These are phyloP conservation scores for Zostera marina DNA, from an alignment of 116 monocot genomes.

Conservation along the genomic window DNA sequence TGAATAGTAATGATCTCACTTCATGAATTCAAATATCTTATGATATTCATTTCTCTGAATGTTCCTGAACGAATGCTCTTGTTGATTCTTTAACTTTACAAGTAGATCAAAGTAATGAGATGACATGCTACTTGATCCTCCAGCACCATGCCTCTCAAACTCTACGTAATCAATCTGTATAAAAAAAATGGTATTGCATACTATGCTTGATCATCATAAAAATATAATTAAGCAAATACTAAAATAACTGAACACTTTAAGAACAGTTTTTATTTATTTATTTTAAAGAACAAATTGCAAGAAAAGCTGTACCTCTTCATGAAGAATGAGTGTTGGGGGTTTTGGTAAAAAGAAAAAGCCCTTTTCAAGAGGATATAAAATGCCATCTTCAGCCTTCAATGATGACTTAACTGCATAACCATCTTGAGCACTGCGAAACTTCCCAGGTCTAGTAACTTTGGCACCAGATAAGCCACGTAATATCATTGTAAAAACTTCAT, in stretches of 20 bases:
- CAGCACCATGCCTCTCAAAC: constrained; percentile 96
- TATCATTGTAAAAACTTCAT: constrained; percentile 77
- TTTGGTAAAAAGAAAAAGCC: constrained; percentile 96
- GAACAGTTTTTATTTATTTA: neutral
- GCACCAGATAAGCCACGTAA: constrained; percentile 83
- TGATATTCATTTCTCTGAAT: constrained; percentile 97
- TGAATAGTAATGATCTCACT: constrained; percentile 17
- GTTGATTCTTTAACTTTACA: constrained; percentile 85
- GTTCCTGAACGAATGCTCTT: constrained; percentile 94
- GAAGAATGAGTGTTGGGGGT: constrained; percentile 94
- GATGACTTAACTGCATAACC: constrained; percentile 99
- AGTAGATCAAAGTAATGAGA: constrained; percentile 99
- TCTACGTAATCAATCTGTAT: constrained; percentile 89
- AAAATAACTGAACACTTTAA: neutral
- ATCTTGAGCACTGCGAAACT: constrained; percentile 88
- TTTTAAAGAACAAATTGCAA: neutral
- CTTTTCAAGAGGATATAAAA: constrained; percentile 95
- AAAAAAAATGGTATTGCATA: neutral
- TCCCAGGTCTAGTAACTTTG: constrained; percentile 85
- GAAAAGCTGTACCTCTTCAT: constrained; percentile 66
- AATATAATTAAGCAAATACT: neutral
- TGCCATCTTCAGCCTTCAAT: constrained; percentile 97
- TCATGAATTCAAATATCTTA: constrained; percentile 89
- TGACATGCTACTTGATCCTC: constrained; percentile 84
- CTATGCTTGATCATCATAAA: neutral